phyloP scores from a whole-genome alignment of 2,329 filamentous ascomycete species.

The Pseudocercospora pini-densiflorae region DNA sequence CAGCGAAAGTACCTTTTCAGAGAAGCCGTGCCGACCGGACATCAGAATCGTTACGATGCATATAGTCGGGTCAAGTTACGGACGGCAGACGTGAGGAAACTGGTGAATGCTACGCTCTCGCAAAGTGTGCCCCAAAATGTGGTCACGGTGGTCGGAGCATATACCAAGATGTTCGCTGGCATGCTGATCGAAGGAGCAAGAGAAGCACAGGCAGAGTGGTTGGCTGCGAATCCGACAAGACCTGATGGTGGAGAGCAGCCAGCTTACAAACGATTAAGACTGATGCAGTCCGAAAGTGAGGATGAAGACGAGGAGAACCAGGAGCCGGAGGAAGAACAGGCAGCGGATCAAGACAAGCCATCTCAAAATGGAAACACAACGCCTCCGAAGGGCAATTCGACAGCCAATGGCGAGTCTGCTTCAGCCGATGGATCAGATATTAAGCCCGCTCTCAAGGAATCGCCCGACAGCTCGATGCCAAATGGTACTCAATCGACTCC shows the following conservation, averaged over 20 bases:
- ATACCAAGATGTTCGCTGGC: conserved; percentile 77
- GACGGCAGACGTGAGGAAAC: conserved; percentile 71
- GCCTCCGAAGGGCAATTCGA: neutral
- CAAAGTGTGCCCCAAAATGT: conserved; percentile 77
- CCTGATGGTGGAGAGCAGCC: conserved; percentile 53
- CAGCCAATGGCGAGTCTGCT: neutral
- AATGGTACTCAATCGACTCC: conserved; percentile 16
- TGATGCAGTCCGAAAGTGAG: conserved; percentile 28
- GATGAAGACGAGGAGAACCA: conserved; percentile 41
- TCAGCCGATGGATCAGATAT: neutral
- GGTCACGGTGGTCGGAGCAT: conserved; percentile 74
- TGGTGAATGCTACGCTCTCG: conserved; percentile 80
- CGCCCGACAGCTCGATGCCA: conserved; percentile 11
- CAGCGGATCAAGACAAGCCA: conserved; percentile 4
- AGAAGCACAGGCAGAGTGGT: conserved; percentile 73
- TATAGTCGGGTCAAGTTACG: conserved; percentile 72
- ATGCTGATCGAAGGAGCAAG: conserved; percentile 75
- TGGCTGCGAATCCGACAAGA: conserved; percentile 59
- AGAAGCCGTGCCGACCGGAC: conserved; percentile 62
- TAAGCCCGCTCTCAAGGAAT: neutral
- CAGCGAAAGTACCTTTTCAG: conserved; percentile 32
- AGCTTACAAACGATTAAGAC: conserved; percentile 38
- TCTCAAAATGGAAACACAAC: conserved; percentile 20
- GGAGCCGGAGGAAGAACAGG: conserved; percentile 17
- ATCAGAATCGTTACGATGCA: conserved; percentile 71